These are phyloP conservation scores for Mycoemilia scoparia DNA, from an alignment of 192 early-diverging fungal species.

Conservation along the genomic window DNA sequence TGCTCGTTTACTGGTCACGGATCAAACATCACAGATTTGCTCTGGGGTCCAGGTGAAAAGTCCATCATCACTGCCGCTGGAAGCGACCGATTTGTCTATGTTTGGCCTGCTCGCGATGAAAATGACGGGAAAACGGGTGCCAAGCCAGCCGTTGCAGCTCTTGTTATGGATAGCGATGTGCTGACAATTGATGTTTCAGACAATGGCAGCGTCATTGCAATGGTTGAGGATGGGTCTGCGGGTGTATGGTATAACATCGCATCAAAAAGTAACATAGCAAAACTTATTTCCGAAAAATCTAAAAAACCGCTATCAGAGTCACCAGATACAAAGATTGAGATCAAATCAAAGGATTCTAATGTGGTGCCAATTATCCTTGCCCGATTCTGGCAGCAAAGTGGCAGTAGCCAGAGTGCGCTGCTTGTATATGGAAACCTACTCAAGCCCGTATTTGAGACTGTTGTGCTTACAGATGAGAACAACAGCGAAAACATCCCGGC, in stretches of 20 bases:
- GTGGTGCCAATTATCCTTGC: slow-evolving; percentile 8
- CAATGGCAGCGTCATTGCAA: slow-evolving; percentile 15
- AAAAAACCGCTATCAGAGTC: too few relatives aligned
- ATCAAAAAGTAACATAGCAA: not conserved
- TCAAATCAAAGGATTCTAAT: not conserved
- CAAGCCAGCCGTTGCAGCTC: slow-evolving; percentile 6
- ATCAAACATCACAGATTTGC: slow-evolving; percentile 6
- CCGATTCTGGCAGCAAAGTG: slow-evolving; percentile 18
- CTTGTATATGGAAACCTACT: slow-evolving; percentile 16
- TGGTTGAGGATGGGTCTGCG: slow-evolving; percentile 11
- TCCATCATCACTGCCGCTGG: slow-evolving; percentile 13
- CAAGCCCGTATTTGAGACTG: slow-evolving; percentile 17
- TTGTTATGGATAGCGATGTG: slow-evolving; percentile 12
- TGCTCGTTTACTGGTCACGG: slow-evolving; percentile 15
- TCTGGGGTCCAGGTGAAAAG: slow-evolving; percentile 19
- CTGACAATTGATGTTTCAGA: slow-evolving; percentile 9
- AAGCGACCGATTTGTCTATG: slow-evolving; percentile 15
- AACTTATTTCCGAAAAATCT: too few relatives aligned
- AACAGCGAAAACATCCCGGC: slow-evolving; percentile 5
- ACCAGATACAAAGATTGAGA: too few relatives aligned
- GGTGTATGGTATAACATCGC: slow-evolving; percentile 16
- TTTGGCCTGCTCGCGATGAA: too few relatives aligned
- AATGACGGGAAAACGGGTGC: slow-evolving; percentile 2
- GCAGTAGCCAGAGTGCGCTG: slow-evolving; percentile 11
- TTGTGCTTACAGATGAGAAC: slow-evolving; percentile 9